Conservation (phyloP, 164 flowering plant species). For the Nelumbo lutea region DNA sequence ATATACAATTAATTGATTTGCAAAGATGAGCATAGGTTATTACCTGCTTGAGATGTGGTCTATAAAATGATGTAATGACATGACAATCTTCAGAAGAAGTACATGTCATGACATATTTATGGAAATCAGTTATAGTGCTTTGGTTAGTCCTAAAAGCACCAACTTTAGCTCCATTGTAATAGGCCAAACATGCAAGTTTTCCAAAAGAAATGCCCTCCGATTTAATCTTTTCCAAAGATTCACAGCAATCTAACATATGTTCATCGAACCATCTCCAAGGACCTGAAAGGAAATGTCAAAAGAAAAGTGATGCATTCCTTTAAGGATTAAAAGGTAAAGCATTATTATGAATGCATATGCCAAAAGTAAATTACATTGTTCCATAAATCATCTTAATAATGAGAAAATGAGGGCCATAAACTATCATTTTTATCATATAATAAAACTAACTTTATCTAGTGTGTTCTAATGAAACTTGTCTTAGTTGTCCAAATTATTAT, state of each 20-base stretch:
- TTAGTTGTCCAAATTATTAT: no score
- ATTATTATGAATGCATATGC: no score
- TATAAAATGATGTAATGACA: constrained; percentile 73
- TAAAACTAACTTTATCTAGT: no score
- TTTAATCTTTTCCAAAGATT: constrained; percentile 83
- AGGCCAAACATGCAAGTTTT: constrained; percentile 84
- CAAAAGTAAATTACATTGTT: no score
- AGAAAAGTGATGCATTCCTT: not conserved
- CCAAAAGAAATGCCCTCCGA: constrained; percentile 83
- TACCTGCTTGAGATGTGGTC: constrained; percentile 76
- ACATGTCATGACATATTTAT: constrained; percentile 50
- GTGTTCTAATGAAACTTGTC: no score
- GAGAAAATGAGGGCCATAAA: no score
- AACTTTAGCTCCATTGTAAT: constrained; percentile 87
- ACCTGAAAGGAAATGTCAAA: constrained; percentile 59
- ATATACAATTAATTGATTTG: no score
- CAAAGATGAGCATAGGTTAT: not conserved
- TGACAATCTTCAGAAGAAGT: constrained; percentile 77
- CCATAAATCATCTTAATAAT: no score
- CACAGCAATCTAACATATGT: constrained; percentile 93
- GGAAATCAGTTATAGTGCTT: constrained; percentile 69
- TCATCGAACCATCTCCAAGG: constrained; percentile 99
- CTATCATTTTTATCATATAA: no score
- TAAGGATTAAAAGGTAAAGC: no score
- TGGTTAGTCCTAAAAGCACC: constrained; percentile 73